Evolutionary conservation across 2,329 filamentous ascomycete species (phyloP).

Genomic region (Trichophaea hybrida): DNA sequence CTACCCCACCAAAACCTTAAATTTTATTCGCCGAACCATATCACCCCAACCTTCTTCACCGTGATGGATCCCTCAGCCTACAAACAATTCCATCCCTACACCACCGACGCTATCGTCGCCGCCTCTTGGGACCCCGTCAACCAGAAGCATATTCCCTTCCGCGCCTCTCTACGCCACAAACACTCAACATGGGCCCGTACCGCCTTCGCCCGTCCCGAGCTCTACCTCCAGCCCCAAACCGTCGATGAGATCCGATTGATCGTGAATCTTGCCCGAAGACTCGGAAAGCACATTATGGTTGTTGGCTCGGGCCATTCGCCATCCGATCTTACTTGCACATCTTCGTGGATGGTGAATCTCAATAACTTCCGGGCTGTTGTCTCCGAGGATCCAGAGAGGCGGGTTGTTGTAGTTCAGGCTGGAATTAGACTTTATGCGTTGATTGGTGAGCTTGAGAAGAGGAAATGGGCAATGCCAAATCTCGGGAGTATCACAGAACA

Average conservation of each 20-base stretch:
- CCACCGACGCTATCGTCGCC: conserved; percentile 22
- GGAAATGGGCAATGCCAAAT: conserved; percentile 76
- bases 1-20: too few relatives aligned
- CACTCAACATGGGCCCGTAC: conserved; percentile 94
- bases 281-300: conserved; percentile 65
- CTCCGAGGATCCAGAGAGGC: conserved; percentile 49
- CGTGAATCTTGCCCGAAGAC: conserved; percentile 64
- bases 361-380: conserved; percentile 66
- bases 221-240: conserved; percentile 74
- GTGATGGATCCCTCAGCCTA: conserved; percentile 18
- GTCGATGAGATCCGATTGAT: conserved; percentile 71
- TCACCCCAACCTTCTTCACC: too few relatives aligned
- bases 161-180: conserved; percentile 53
- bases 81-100: conserved; percentile 19
- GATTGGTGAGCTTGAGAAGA: conserved; percentile 55
- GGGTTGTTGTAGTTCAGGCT: conserved; percentile 64
- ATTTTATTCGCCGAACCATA: too few relatives aligned
- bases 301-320: conserved; percentile 90
- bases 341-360: conserved; percentile 86
- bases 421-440: conserved; percentile 71
- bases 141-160: conserved; percentile 49
- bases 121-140: conserved; percentile 25
- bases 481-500: conserved; percentile 91
- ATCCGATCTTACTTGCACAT: conserved; percentile 80
- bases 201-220: conserved; percentile 74